Evolutionary conservation across 2,329 filamentous ascomycete genomes (phyloP), one percentile per base, ranked within the genome.

Genomic region (Grosmannia clavigera): DNA sequence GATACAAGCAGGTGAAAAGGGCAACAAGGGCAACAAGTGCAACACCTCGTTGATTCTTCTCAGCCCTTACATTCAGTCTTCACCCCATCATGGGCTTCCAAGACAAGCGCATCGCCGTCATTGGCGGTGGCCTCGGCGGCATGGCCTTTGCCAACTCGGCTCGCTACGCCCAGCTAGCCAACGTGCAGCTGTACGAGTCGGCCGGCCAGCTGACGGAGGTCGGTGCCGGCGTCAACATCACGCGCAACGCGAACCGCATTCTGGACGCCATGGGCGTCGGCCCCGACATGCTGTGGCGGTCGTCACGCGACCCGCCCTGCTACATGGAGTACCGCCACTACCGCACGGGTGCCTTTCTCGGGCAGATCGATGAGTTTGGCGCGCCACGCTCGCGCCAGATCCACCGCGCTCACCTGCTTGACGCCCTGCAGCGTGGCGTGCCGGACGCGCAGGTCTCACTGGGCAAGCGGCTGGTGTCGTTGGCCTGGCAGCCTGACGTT

Each of bases 101-200:
- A 2, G 46, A 62, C 31, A 62, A 59, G 11, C 63, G 62, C 52
- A 65, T 75, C 52, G 73, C 70, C 58, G 67, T 75, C 38, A 67
- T 74, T 22, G 73, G 73, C 29, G 73, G 72, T 29, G 73, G 73
- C 59, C 72, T 75, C 27, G 71, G 70, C 35, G 73, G 73, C 19
- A 68, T 75, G 27, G 70, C 68, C 60, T 64, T 68, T 19, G 69
- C 71, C 16, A 68, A 74, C 16, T 67, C 70, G n/a, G 68, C 74
- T 7, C 68, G 71, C 55, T 67, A 72, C 52, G 70, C 72, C 61
- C 58, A 61, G 25, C 58, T 61, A 58, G 29, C 51, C n/a, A 58
- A 62, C 54, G 68, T 72, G 57, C 65, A 70, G 55, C 65, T 72
- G 14, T 73, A 71, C 65, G 72, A 74, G 62, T 68, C 71, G 60